phyloP scores from a whole-genome alignment of 192 early-diverging fungal species.

The Gryganskiella cystojenkinii region DNA sequence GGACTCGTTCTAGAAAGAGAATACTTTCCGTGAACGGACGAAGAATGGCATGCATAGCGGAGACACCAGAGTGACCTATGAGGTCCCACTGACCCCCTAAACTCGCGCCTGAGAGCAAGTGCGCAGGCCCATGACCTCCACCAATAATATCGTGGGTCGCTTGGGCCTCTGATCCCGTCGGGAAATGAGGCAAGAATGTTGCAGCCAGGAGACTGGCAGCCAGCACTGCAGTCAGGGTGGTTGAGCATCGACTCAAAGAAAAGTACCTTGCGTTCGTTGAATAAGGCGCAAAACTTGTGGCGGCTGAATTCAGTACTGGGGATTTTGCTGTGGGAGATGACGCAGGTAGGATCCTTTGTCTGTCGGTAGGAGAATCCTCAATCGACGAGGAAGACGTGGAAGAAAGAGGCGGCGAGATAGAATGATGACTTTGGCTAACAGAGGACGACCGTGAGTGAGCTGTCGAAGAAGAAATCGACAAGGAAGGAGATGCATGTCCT shows the following conservation, averaged over 20 bases:
- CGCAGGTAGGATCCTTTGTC: too few species aligned
- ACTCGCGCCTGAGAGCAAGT: constrained; percentile 14
- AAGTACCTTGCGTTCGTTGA: constrained; percentile 1
- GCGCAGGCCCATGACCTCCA: background rate
- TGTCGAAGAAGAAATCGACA: background rate
- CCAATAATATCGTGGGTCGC: background rate
- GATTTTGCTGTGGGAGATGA: background rate
- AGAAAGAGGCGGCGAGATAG: background rate
- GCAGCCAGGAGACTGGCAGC: constrained; percentile 11
- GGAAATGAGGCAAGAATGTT: constrained; percentile 2
- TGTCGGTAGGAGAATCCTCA: background rate
- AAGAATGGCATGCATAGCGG: constrained; percentile 48
- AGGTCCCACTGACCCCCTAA: constrained; percentile 51
- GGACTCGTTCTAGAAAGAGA: constrained; percentile 40
- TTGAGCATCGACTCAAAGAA: constrained; percentile 11
- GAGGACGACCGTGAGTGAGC: constrained; percentile 6
- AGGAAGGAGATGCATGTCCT: too few species aligned
- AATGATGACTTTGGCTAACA: background rate
- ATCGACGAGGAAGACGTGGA: background rate
- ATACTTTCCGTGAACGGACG: constrained; percentile 42
- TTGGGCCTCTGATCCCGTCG: constrained; percentile 9
- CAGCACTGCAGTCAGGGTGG: constrained; percentile 3
- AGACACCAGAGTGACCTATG: constrained; percentile 52
- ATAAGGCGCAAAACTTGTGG: background rate
- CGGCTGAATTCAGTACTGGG: too few species aligned